Evolutionary conservation across 371 early-diverging fungal genomes (phyloP).

Genomic region (Chytridiales sp.): DNA sequence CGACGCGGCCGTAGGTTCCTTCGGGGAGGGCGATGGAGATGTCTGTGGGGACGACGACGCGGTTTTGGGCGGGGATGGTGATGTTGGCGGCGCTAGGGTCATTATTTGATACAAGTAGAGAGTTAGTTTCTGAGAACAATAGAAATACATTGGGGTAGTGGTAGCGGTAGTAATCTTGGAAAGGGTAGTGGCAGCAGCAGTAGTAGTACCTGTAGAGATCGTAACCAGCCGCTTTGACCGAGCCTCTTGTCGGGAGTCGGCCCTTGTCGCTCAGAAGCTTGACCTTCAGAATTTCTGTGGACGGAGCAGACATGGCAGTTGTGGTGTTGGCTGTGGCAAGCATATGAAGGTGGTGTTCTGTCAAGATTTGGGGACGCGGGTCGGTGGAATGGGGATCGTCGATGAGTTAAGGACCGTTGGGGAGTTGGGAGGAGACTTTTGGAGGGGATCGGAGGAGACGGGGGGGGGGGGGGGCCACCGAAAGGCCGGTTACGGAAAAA

Average conservation of each 20-base stretch:
- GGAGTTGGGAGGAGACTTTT: no score
- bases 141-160: background rate
- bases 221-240: slow-evolving; percentile 87
- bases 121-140: background rate
- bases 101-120: background rate
- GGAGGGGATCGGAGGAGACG: no score
- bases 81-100: slow-evolving; percentile 59
- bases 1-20: slow-evolving; percentile 94
- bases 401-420: no score
- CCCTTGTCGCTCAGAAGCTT: slow-evolving; percentile 57
- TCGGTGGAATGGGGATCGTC: no score
- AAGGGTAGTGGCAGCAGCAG: background rate
- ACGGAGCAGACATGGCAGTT: no score
- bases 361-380: no score
- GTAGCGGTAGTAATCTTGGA: background rate
- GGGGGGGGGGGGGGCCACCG: no score
- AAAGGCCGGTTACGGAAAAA: no score
- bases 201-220: slow-evolving; percentile 79
- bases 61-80: slow-evolving; percentile 71
- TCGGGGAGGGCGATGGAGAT: slow-evolving; percentile 77
- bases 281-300: slow-evolving; percentile 20
- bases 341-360: no score
- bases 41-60: slow-evolving; percentile 78
- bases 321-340: no score
- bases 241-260: slow-evolving; percentile 77